These are phyloP conservation scores for Leccinum arenicola DNA, from an alignment of 768 basidiomycete species.

Conservation along the genomic window DNA sequence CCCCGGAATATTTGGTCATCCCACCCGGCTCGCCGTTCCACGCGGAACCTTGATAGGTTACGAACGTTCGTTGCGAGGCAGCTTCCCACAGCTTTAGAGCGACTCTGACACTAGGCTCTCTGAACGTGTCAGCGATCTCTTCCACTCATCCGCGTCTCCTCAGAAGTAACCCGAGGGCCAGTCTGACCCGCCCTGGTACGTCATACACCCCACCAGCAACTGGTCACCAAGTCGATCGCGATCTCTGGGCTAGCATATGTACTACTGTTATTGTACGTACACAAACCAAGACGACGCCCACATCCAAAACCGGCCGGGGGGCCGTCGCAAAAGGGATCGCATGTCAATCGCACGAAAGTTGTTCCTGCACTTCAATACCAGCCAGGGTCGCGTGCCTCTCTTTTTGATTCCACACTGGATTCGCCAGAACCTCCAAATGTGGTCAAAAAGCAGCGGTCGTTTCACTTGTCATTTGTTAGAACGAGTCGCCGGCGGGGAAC, in stretches of 20 bases:
- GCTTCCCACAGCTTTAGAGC: not conserved
- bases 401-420: not conserved
- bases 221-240: too few species aligned
- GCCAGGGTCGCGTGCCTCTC: not conserved
- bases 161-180: too few species aligned
- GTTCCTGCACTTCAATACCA: not conserved
- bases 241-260: not conserved
- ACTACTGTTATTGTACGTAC: too few species aligned
- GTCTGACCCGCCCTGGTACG: too few species aligned
- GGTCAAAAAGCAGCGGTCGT: not conserved
- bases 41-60: too few species aligned
- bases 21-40: too few species aligned
- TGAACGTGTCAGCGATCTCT: too few species aligned
- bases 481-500: not conserved
- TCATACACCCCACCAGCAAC: not conserved
- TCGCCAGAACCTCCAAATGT: not conserved
- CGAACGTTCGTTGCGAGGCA: not conserved
- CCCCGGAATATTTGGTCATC: too few species aligned
- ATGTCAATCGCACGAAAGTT: not conserved
- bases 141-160: too few species aligned
- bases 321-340: not conserved
- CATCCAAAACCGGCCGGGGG: too few species aligned
- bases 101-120: too few species aligned
- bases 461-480: not conserved
- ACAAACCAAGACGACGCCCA: too few species aligned